phyloP scores from a whole-genome alignment of 805 yeast species.

The Suhomyces sp. region DNA sequence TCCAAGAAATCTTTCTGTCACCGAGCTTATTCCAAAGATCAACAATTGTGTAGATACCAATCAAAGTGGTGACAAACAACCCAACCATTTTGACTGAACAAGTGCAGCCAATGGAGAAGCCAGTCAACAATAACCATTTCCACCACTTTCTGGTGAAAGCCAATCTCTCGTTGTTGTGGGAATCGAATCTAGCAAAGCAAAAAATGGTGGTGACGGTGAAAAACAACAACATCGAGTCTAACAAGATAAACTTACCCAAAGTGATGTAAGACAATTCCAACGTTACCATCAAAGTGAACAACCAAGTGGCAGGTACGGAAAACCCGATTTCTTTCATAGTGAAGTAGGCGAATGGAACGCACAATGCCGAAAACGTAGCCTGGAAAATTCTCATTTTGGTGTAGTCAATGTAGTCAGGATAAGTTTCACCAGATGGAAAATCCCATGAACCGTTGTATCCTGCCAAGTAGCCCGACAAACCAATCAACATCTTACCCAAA shows the following conservation, averaged over 20 bases:
- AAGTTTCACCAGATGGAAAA: slow-evolving; percentile 77
- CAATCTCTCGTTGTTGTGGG: slow-evolving; percentile 43
- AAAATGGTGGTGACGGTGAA: slow-evolving; percentile 83
- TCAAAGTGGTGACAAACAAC: slow-evolving; percentile 77
- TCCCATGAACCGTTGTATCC: slow-evolving; percentile 87
- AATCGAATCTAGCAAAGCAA: slow-evolving; percentile 70
- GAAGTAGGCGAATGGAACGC: slow-evolving; percentile 84
- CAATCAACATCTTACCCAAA: slow-evolving; percentile 89
- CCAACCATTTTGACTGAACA: slow-evolving; percentile 98
- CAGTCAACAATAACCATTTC: slow-evolving; percentile 86
- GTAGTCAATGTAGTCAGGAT: slow-evolving; percentile 75
- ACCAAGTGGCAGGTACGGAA: slow-evolving; percentile 68
- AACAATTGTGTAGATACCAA: slow-evolving; percentile 84
- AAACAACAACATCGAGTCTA: slow-evolving; percentile 87
- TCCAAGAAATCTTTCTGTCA: slow-evolving; percentile 53
- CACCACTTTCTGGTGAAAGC: slow-evolving; percentile 81
- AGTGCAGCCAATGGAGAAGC: slow-evolving; percentile 83
- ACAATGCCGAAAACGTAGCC: slow-evolving; percentile 76
- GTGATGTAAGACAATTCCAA: slow-evolving; percentile 82
- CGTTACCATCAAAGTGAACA: slow-evolving; percentile 74
- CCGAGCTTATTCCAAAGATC: slow-evolving; percentile 87
- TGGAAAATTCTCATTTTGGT: slow-evolving; percentile 86
- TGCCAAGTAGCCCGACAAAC: slow-evolving; percentile 79
- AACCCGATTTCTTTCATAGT: slow-evolving; percentile 77
- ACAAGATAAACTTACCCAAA: slow-evolving; percentile 81